Evolutionary conservation across 176 grass and related monocot genomes (phyloP), one percentile per base, ranked within the genome.

Genomic region (Zea luxurians): DNA sequence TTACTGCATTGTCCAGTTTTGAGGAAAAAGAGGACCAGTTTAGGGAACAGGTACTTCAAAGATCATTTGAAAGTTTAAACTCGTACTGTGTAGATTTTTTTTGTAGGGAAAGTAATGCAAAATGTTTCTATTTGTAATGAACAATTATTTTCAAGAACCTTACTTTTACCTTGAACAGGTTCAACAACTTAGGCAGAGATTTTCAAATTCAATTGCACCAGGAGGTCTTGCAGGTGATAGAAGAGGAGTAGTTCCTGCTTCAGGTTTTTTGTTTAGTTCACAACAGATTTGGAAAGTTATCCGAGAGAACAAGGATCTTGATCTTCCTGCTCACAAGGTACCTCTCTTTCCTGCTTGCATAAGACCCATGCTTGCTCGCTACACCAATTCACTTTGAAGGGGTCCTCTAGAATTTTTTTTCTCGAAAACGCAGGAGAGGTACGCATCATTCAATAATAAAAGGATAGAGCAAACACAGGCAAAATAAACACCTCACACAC

Each of bases 241-340:
- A 86, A 90, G 85, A 85, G 96, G 88, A 90, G 96, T 92, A 38
- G 84, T 98, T 90, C 96, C 96, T 34, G 91, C 92, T 80, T 98
- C 95, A 83, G 95, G 85, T 58, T 98, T 98, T 92, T 94, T 93
- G 70, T 98, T 92, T 70, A 98, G 95, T 90, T 88, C 89, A 80
- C 91, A 85, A 49, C 89, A 98, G 79, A 98, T 98, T 77, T 98
- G 95, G 95, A 89, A 92, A 87, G 88, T 98, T 64, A 94, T 98
- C 45, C 61, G 83, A 78, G 95, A 98, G 81, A 94, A 98, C 65
- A 98, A 88, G 77, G 96, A 98, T 80, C 96, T 98, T 75, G 87
- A 94, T 81, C 92, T 98, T 78, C 95, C 96, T 87, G 96, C 96
- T 92, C 96, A 98, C 86, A 98, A 98, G 91, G 96, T 98, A 89